Base-by-base conservation (phyloP, 2,329 filamentous ascomycete species). In the Amylocarpus encephaloides region DNA sequence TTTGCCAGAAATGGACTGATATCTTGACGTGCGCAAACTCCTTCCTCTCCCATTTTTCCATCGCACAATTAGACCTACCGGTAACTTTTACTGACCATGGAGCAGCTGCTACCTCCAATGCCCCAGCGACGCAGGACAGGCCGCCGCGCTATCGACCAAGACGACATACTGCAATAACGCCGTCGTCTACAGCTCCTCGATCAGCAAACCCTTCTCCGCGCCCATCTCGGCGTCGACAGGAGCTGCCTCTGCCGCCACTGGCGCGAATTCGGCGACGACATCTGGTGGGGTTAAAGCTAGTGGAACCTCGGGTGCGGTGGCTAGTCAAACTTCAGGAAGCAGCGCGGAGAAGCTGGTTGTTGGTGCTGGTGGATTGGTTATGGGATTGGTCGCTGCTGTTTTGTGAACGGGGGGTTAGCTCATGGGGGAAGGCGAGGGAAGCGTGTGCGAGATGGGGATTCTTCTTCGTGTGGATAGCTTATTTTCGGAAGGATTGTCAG, bases 61-160 rank as follows among this genome's bases (percentile, higher is more conserved):
- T 11, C 11, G 13, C 6, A 40, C n/a, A 6, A 11, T 22, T 39
- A 16, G n/a, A 44, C 50, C 58, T 50, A 56, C 55, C 26, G 3
- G 18, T n/a, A 26, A 26, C 22, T 26, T 26, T 26, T 26, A 26
- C 22, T 26, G 7, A 26, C 22, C 4, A 7, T 26, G 7, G 7
- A 26, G 7, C 22, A 75, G 73, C 30, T 84, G 81, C 75, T 83
- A 81, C 70, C 76, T 77, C 71, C 80, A 81, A 71, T 84, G 82
- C 70, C 79, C 80, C 46, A 66, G 70, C 56, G 71, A 75, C 59
- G 54, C 68, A 13, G 66, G 64, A 44, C 50, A 54, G 22, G 32
- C 49, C 7, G 41, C 44, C 3, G 49, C 52, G 32, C 50, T 52
- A 1, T 55, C 54, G 15, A 51, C 38, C 10, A 52, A 61, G 29